These are phyloP conservation scores for Exserohilum turcica DNA, from an alignment of 2,329 filamentous ascomycete species.

Conservation along the genomic window DNA sequence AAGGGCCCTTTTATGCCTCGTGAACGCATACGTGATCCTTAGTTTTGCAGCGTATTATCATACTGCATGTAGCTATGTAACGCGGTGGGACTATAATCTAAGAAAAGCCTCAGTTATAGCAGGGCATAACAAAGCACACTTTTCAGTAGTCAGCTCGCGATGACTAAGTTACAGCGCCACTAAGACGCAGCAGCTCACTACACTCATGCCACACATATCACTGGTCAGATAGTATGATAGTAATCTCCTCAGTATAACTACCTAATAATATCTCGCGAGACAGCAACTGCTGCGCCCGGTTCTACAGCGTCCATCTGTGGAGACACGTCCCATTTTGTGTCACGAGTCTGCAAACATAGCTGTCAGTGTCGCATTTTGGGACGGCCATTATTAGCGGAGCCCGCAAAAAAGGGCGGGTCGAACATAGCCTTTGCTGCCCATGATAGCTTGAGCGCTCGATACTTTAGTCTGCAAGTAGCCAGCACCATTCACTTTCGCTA, in stretches of 20 bases:
- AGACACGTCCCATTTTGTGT: background rate
- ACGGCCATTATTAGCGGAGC: background rate
- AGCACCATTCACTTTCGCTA: background rate
- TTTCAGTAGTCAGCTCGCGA: background rate
- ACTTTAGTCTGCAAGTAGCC: background rate
- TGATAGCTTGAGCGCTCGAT: background rate
- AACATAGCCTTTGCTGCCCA: background rate
- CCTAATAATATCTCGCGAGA: background rate
- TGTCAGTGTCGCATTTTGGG: too few relatives aligned
- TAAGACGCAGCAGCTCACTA: background rate
- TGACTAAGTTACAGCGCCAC: background rate
- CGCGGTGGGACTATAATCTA: too few relatives aligned
- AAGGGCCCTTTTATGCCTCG: too few relatives aligned
- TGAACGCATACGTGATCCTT: too few relatives aligned
- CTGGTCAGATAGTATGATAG: background rate
- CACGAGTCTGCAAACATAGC: background rate
- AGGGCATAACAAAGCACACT: background rate
- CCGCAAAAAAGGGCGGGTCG: background rate
- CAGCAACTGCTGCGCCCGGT: background rate
- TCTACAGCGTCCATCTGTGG: background rate
- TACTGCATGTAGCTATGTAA: too few relatives aligned
- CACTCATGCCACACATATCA: background rate
- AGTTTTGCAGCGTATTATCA: too few relatives aligned
- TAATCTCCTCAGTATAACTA: background rate
- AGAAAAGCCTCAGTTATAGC: background rate